Evolutionary conservation across 345 rosid genomes (phyloP).

Genomic region (Aegle marmelos): DNA sequence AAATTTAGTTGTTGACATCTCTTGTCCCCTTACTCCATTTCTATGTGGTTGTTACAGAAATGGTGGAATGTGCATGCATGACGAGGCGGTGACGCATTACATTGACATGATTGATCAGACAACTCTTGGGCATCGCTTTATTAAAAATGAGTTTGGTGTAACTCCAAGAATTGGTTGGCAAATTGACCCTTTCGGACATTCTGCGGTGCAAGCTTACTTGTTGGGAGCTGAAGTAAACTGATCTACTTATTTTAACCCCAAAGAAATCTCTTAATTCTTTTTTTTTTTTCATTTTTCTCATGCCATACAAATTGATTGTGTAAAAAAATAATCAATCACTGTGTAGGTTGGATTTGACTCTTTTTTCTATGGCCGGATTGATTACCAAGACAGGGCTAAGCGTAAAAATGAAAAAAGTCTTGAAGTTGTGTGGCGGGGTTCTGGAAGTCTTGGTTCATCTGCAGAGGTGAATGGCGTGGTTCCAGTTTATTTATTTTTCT

Average conservation of each 20-base stretch:
- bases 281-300: slow-evolving; percentile 9
- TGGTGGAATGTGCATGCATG: slow-evolving; percentile 99
- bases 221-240: slow-evolving; percentile 78
- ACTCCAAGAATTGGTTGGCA: slow-evolving; percentile 99
- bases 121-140: slow-evolving; percentile 86
- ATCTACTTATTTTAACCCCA: slow-evolving; percentile 3
- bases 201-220: slow-evolving; percentile 96
- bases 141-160: slow-evolving; percentile 70
- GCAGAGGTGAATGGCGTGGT: slow-evolving; percentile 49
- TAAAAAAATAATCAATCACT: slow-evolving; percentile 22
- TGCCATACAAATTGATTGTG: not conserved
- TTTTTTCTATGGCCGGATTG: slow-evolving; percentile 86
- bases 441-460: slow-evolving; percentile 85
- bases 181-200: slow-evolving; percentile 98
- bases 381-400: slow-evolving; percentile 89
- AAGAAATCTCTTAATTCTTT: not conserved
- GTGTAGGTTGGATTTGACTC: slow-evolving; percentile 91
- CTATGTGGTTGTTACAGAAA: slow-evolving; percentile 51
- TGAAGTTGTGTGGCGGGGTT: slow-evolving; percentile 94
- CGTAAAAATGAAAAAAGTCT: slow-evolving; percentile 82
- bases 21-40: not conserved
- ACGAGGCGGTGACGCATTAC: slow-evolving; percentile 90
- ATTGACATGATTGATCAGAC: slow-evolving; percentile 99
- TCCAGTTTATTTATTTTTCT: not conserved
- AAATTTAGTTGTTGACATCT: not conserved